Evolutionary conservation across 495 filamentous ascomycete species (phyloP), one percentile per base, ranked within the genome.

Genomic region (Beverwykella pulmonaria): DNA sequence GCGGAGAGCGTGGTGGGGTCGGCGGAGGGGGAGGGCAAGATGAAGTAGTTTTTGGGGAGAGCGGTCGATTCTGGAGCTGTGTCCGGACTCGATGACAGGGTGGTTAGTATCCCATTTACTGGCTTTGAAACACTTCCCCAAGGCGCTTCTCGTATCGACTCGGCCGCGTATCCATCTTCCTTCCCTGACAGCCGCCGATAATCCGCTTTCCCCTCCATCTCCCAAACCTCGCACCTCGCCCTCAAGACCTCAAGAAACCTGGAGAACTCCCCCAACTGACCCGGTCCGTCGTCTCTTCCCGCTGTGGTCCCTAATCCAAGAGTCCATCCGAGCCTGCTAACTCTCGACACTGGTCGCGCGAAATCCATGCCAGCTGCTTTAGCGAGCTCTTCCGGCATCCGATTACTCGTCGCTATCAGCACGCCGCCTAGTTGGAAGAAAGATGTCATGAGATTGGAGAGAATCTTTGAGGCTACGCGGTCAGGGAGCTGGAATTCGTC

Each of bases 401-500:
- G 81, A 73, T 91, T 92, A 4, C 86, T 88, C 0, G 87, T 89
- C 1, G 87, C 88, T 53, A 91, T 78, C 5, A 92, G 78, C 6
- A 91, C 89, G 27, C 89, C 89, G 0, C 89, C 89, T 4, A 91
- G 77, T 54, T 89, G 86, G 68, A 90, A 91, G 72, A 91, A 90
- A 8, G 80, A 78, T n/a, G 87, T 87, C 65, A 91, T 83, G 20
- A 91, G 78, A 69, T 86, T 87, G 32, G 86, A 88, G 59, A 91
- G 74, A 23, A 90, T 88, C 71, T 90, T 90, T 55, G 83, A 85
- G 17, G 88, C 82, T 0, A 82, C 86, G 60, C 86, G 79, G 73
- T 90, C 88, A 0, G 88, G 89, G 15, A 91, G 76, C 69, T 92
- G 88, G 65, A 91, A 91, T 70, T 92, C 88, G 63, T 91, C 88